Evolutionary conservation across 129 eudicot species (phyloP).

Genomic region (Tagetes erecta): DNA sequence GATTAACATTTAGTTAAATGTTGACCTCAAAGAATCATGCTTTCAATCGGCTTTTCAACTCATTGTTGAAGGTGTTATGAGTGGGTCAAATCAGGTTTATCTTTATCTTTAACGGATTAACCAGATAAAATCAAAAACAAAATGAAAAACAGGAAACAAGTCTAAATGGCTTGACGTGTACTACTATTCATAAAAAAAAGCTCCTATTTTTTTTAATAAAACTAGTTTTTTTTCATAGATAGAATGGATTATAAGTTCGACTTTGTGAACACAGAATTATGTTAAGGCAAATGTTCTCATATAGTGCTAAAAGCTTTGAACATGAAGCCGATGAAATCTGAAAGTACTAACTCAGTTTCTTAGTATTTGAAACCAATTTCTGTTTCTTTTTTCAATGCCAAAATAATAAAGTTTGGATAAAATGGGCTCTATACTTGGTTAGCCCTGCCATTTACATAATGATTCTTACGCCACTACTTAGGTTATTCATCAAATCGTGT

Average conservation of each 20-base stretch:
- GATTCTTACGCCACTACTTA: neutral
- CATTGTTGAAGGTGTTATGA: neutral
- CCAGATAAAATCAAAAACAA: neutral
- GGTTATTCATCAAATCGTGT: neutral
- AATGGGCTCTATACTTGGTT: neutral
- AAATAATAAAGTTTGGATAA: neutral
- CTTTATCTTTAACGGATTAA: neutral
- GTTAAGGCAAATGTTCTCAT: neutral
- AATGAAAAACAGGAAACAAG: neutral
- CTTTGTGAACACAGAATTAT: neutral
- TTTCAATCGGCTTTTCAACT: neutral
- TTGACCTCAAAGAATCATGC: conserved; percentile 14
- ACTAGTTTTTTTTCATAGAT: neutral
- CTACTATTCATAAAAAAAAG: neutral
- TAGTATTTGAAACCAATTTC: neutral
- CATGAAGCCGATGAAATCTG: conserved; percentile 5
- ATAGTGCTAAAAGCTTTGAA: neutral
- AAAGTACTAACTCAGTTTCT: neutral
- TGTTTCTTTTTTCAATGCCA: neutral
- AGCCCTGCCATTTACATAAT: neutral
- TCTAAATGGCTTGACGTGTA: neutral
- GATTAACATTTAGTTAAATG: neutral
- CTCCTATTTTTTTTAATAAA: neutral
- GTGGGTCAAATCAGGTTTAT: neutral
- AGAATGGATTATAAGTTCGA: neutral